phyloP scores from a whole-genome alignment of 2,329 filamentous ascomycete genomes.

The Coniochaeta sp. region DNA sequence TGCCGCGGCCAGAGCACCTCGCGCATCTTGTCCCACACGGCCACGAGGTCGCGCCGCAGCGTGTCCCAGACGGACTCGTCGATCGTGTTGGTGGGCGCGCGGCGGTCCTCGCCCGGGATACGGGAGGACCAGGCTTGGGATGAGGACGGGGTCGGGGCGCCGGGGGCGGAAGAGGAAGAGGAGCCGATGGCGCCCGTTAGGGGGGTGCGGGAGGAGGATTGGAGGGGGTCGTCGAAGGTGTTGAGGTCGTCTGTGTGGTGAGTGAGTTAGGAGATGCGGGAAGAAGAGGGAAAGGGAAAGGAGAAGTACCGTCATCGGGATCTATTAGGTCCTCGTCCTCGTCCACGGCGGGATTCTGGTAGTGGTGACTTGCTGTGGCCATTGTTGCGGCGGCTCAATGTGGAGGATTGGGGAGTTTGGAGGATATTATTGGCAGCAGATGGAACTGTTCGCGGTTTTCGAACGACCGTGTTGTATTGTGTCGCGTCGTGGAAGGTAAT shows the following conservation, averaged over 20 bases:
- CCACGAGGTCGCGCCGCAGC: slow-evolving; percentile 82
- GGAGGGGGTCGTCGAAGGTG: slow-evolving; percentile 85
- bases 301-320: slow-evolving; percentile 61
- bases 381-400: slow-evolving; percentile 19
- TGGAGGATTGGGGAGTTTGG: too few species aligned
- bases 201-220: slow-evolving; percentile 65
- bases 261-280: not conserved
- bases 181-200: slow-evolving; percentile 80
- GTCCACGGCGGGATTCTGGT: slow-evolving; percentile 49
- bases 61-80: slow-evolving; percentile 98
- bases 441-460: too few species aligned
- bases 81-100: slow-evolving; percentile 85
- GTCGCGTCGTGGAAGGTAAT: too few species aligned
- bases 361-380: slow-evolving; percentile 42
- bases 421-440: too few species aligned
- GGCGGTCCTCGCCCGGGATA: slow-evolving; percentile 88
- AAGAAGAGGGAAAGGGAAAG: not conserved
- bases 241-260: slow-evolving; percentile 66
- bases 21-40: slow-evolving; percentile 96
- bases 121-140: slow-evolving; percentile 53
- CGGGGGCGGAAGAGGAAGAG: slow-evolving; percentile 35
- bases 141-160: slow-evolving; percentile 2
- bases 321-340: slow-evolving; percentile 73
- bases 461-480: too few species aligned
- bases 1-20: slow-evolving; percentile 96